Conservation (phyloP, 495 filamentous ascomycete genomes). For the Halenospora varia region DNA sequence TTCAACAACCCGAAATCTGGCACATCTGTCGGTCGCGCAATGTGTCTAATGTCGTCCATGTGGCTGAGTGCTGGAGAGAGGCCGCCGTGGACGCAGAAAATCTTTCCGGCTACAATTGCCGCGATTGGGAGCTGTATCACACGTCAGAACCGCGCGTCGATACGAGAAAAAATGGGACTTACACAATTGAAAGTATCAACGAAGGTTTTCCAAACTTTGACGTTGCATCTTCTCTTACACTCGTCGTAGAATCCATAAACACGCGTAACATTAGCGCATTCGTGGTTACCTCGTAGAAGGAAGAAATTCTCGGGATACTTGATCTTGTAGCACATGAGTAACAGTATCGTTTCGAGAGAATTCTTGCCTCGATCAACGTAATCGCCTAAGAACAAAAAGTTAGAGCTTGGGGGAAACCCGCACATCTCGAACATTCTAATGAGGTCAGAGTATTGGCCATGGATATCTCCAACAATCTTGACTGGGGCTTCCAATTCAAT, state of each 20-base stretch:
- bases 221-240: constrained; percentile 94
- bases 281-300: constrained; percentile 92
- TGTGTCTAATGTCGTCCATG: constrained; percentile 98
- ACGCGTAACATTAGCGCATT: constrained; percentile 96
- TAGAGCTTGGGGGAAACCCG: constrained; percentile 88
- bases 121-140: constrained; percentile 72
- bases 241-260: constrained; percentile 99
- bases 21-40: constrained; percentile 93
- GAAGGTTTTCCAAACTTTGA: constrained; percentile 99
- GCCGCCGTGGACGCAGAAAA: constrained; percentile 98
- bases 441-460: constrained; percentile 96
- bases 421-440: constrained; percentile 99
- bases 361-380: constrained; percentile 99
- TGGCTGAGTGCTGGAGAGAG: constrained; percentile 88
- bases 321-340: constrained; percentile 96
- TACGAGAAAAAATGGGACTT: not conserved
- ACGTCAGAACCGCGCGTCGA: constrained; percentile 9
- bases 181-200: constrained; percentile 92
- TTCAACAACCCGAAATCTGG: constrained; percentile 96
- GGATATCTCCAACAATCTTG: constrained; percentile 97
- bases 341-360: constrained; percentile 91
- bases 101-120: constrained; percentile 94
- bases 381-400: constrained; percentile 95
- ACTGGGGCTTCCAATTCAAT: constrained; percentile 93
- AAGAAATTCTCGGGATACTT: constrained; percentile 99